Conservation (phyloP, 1,284 basidiomycete species). For the Caloboletus inedulis region DNA sequence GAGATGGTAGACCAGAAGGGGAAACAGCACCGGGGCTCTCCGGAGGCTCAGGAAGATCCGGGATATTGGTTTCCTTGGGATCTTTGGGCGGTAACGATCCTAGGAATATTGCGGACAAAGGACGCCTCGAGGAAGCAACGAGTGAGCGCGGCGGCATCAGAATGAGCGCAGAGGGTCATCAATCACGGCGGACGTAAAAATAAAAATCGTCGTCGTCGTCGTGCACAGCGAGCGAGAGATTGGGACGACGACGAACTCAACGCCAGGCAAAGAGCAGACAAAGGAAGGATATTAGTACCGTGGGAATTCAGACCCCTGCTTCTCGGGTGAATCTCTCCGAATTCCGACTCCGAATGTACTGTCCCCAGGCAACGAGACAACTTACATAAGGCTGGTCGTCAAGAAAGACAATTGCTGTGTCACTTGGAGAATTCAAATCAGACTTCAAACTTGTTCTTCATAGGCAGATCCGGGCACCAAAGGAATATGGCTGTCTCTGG, state of each 20-base stretch:
- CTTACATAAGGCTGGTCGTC: slow-evolving; percentile 5
- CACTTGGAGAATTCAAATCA: background rate
- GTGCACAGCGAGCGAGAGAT: slow-evolving; percentile 25
- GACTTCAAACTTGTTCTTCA: background rate
- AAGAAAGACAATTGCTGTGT: background rate
- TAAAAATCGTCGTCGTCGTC: slow-evolving; percentile 22
- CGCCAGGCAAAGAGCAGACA: slow-evolving; percentile 11
- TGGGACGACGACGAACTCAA: slow-evolving; percentile 24
- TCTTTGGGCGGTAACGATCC: slow-evolving; percentile 34
- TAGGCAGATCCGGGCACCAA: background rate
- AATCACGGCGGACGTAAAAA: slow-evolving; percentile 24
- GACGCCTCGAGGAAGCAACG: slow-evolving; percentile 34
- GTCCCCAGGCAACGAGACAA: background rate
- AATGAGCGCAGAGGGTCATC: slow-evolving; percentile 25
- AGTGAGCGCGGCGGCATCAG: slow-evolving; percentile 37
- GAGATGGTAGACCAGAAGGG: slow-evolving; percentile 68
- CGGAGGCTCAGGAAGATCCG: slow-evolving; percentile 68
- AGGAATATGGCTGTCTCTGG: background rate
- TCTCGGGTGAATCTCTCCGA: slow-evolving; percentile 8
- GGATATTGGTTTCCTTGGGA: slow-evolving; percentile 38
- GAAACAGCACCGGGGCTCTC: slow-evolving; percentile 48
- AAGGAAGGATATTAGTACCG: slow-evolving; percentile 20
- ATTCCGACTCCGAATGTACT: slow-evolving; percentile 26
- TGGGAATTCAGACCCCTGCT: slow-evolving; percentile 21
- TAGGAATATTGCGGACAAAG: slow-evolving; percentile 37